Evolutionary conservation across 2,329 filamentous ascomycete genomes (phyloP).

Genomic region (Beauveria sp.): DNA sequence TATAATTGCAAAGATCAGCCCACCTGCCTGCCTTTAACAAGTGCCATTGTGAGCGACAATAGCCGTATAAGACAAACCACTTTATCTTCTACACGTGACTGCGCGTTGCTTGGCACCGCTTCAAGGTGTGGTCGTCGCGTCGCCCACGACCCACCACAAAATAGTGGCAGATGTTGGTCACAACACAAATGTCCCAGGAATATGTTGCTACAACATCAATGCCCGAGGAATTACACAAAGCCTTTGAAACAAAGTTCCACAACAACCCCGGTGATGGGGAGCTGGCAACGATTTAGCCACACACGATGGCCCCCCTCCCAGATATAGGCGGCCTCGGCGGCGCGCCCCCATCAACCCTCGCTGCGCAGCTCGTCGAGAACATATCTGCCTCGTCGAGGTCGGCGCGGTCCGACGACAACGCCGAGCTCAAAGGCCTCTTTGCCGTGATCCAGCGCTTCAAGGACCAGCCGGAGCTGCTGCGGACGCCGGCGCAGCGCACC

Average conservation of each 20-base stretch:
- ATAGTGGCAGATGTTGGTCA: not conserved
- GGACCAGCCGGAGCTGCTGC: constrained; percentile 44
- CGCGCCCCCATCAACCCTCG: constrained; percentile 69
- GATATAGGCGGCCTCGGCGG: not conserved
- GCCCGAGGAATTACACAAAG: not conserved
- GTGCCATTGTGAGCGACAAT: not conserved
- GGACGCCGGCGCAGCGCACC: constrained; percentile 56
- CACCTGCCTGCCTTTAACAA: too few relatives aligned
- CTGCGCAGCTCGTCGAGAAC: constrained; percentile 79
- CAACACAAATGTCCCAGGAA: not conserved
- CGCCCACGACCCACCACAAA: constrained; percentile 8
- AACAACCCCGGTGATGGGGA: not conserved
- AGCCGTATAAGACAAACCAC: not conserved
- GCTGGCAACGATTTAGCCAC: not conserved
- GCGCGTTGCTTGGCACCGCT: not conserved
- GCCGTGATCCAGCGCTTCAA: constrained; percentile 47
- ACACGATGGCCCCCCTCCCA: constrained; percentile 6
- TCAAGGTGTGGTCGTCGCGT: not conserved
- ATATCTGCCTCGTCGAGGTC: constrained; percentile 55
- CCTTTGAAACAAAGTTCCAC: not conserved
- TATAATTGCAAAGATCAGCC: not conserved
- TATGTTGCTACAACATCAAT: not conserved
- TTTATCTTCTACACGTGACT: constrained; percentile 4
- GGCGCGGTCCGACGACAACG: constrained; percentile 56
- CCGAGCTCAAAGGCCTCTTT: constrained; percentile 67